Conservation (phyloP, 805 yeast species). For the Blastobotrys americana region DNA sequence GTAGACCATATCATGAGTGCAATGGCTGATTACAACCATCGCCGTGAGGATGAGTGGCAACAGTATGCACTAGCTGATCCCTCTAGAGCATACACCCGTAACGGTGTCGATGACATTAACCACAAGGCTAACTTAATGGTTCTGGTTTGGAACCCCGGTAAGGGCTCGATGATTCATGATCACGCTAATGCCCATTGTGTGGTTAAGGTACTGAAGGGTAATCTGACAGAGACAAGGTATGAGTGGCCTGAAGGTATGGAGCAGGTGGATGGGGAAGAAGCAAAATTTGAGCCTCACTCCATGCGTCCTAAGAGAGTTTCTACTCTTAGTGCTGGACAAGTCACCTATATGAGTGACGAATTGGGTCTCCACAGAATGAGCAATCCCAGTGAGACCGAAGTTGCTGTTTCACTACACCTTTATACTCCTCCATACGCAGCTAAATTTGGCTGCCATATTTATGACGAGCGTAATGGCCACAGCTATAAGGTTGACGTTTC, state of each 20-base stretch:
- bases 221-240: constrained; percentile 49
- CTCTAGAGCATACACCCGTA: constrained; percentile 47
- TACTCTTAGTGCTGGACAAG: constrained; percentile 33
- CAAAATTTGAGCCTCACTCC: constrained; percentile 17
- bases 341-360: constrained; percentile 57
- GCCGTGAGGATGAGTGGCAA: constrained; percentile 49
- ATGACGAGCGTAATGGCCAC: constrained; percentile 42
- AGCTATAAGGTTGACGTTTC: constrained; percentile 52
- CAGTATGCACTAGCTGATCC: constrained; percentile 49
- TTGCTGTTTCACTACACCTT: constrained; percentile 59
- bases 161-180: constrained; percentile 60
- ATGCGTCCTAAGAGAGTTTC: constrained; percentile 26
- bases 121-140: constrained; percentile 60
- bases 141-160: constrained; percentile 65
- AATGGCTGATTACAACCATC: constrained; percentile 41
- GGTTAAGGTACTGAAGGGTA: constrained; percentile 60
- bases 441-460: constrained; percentile 38
- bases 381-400: constrained; percentile 38
- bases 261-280: constrained; percentile 20
- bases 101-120: constrained; percentile 70
- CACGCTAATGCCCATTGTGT: constrained; percentile 74
- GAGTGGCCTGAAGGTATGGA: constrained; percentile 38
- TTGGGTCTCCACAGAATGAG: constrained; percentile 61
- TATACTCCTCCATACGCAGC: constrained; percentile 75
- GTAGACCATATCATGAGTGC: constrained; percentile 38